Evolutionary conservation across 768 basidiomycete genomes (phyloP).

Genomic region (Phlebiopsis flavidoalba): DNA sequence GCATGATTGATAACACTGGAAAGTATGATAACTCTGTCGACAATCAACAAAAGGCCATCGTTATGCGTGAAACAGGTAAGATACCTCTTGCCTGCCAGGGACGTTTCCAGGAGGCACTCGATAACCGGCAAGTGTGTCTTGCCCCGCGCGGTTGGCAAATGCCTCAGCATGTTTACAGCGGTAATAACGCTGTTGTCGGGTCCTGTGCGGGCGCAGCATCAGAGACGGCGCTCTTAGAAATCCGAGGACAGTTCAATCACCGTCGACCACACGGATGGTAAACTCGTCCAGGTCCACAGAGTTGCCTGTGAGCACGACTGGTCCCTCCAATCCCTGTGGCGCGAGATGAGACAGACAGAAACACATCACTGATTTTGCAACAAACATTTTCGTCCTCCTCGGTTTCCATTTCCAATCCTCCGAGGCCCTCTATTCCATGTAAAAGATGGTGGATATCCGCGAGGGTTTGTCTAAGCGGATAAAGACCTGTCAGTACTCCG

Average conservation of each 20-base stretch:
- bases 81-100: constrained; percentile 87
- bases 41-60: neutral
- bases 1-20: constrained; percentile 57
- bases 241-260: constrained; percentile 31
- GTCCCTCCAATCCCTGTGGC: constrained; percentile 68
- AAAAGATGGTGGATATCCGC: constrained; percentile 77
- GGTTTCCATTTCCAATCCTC: constrained; percentile 74
- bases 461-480: constrained; percentile 38
- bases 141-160: constrained; percentile 61
- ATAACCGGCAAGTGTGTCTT: constrained; percentile 65
- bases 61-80: constrained; percentile 1
- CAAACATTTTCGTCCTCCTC: constrained; percentile 70
- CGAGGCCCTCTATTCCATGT: constrained; percentile 83
- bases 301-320: constrained; percentile 64
- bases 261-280: constrained; percentile 71
- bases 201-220: constrained; percentile 33
- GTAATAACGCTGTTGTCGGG: constrained; percentile 51
- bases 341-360: neutral
- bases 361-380: constrained; percentile 7
- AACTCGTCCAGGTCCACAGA: constrained; percentile 83
- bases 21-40: constrained; percentile 55
- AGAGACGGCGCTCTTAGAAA: neutral
- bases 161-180: constrained; percentile 45
- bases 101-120: constrained; percentile 55
- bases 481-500: neutral